These are phyloP conservation scores for Lecanicillium sp. DNA, from an alignment of 2,329 filamentous ascomycete species.

Conservation along the genomic window DNA sequence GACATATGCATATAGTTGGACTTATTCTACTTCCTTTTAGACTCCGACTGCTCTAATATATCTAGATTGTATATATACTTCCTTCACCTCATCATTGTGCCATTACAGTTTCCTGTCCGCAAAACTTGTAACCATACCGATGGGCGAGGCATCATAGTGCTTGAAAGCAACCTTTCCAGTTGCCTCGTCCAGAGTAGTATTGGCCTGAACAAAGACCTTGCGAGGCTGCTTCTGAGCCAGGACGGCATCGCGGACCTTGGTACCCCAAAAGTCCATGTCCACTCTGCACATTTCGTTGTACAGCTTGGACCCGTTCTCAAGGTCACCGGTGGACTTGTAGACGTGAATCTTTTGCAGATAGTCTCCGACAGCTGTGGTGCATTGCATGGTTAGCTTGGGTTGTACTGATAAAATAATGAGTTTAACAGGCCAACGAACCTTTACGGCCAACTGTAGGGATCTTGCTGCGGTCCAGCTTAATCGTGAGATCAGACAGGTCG, in stretches of 20 bases:
- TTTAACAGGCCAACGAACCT: slow-evolving; percentile 26
- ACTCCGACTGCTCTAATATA: slow-evolving; percentile 1
- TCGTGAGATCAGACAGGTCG: slow-evolving; percentile 71
- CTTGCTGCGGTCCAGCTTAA: slow-evolving; percentile 76
- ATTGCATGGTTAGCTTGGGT: no score
- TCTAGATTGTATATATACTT: neutral
- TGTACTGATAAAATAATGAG: no score
- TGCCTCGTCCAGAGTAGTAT: slow-evolving; percentile 64
- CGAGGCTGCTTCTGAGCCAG: slow-evolving; percentile 71
- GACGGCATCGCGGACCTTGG: slow-evolving; percentile 67
- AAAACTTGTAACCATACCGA: slow-evolving; percentile 80
- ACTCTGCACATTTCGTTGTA: slow-evolving; percentile 81
- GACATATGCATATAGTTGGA: no score
- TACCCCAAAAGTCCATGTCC: slow-evolving; percentile 73
- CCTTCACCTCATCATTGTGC: no score
- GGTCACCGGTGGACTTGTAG: slow-evolving; percentile 84
- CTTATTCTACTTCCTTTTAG: neutral
- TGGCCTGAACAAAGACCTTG: slow-evolving; percentile 91
- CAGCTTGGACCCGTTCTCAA: slow-evolving; percentile 66
- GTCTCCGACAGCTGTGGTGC: slow-evolving; percentile 58
- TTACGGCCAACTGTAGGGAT: slow-evolving; percentile 76
- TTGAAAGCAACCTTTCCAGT: slow-evolving; percentile 66
- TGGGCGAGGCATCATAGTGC: slow-evolving; percentile 75
- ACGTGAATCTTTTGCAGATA: slow-evolving; percentile 89
- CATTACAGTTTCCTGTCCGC: slow-evolving; percentile 51